A percentile compares a stretch with the other conserved stretches of the same genome.
Conservation (phyloP, 1,139 yeast genomes). For the Suhomyces chickasaworum region DNA sequence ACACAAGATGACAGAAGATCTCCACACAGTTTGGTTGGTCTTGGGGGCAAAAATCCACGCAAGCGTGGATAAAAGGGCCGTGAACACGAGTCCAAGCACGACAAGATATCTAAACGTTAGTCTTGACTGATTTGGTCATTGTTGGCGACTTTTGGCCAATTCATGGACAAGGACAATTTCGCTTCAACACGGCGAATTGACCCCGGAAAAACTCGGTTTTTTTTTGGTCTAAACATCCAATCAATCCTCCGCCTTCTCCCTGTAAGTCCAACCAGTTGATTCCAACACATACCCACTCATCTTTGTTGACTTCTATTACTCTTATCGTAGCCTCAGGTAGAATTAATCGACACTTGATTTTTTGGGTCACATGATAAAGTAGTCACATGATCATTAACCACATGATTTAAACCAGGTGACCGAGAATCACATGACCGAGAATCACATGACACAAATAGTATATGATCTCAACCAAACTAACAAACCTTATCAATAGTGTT, state of each 20-base stretch:
- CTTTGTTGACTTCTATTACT: not conserved
- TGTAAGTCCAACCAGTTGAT: not conserved
- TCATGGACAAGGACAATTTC: not conserved
- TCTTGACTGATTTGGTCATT: conserved; percentile 1
- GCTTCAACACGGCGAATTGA: not conserved
- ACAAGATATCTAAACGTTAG: conserved; percentile 66
- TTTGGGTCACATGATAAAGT: too few relatives aligned
- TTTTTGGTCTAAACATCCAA: not conserved
- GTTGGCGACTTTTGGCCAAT: not conserved
- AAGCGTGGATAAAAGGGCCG: conserved; percentile 59
- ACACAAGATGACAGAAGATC: conserved; percentile 81
- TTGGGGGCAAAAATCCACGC: conserved; percentile 69
- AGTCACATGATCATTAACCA: not conserved
- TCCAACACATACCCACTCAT: conserved; percentile 32
- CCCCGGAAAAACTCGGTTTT: not conserved
- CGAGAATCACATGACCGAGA: not conserved
- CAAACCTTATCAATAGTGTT: not conserved
- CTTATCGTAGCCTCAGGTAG: not conserved
- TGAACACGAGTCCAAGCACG: conserved; percentile 60
- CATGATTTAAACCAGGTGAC: not conserved
- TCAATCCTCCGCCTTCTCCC: not conserved
- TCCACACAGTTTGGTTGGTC: conserved; percentile 74
- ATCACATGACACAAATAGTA: not conserved
- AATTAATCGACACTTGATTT: not conserved
- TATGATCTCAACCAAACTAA: not conserved